Base-by-base conservation (phyloP, 306 rosid genomes). In the Mimosa bimucronata region DNA sequence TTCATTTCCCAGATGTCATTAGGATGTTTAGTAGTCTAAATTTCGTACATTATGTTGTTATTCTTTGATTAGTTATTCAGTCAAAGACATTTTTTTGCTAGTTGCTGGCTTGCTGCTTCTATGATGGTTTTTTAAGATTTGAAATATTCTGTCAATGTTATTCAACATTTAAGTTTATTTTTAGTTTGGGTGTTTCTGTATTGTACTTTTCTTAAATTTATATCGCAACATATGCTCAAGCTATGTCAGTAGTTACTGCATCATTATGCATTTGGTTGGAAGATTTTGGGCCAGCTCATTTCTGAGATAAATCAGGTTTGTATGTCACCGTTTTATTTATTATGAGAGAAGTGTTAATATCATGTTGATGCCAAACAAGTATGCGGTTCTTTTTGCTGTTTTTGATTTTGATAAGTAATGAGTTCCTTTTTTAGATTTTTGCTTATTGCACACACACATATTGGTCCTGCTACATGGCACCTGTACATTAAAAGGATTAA, bases 281-380 rank as follows among this genome's bases (percentile, higher is more conserved):
- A 48, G 87, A 86, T 86, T 68, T 62, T 86, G 83, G 81, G 74
- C 66, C 89, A 83, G 37, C 85, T 86, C 44, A 83, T 86, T 86
- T 86, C 83, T 6, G 89, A 86, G 85, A 83, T 86, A 61, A 86
- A 86, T 83, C 89, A 86, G 89, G 89, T 86, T 72, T 61, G 87
- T 60, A 5, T 69, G n/a, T 78, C 69, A 38, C n/a, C 45, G 67
- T 55, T 61, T 55, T 69, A 74, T 80, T 66, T 50, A 66, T 38
- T 15, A 72, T 37, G 26, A 18, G 26, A 64, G 50, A 68, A 30
- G 26, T 73, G 48, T 55, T 68, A 62, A 77, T 66, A 73, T 77
- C 23, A 66, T 72, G 46, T 41, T 10, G 38, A 42, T 64, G 80
- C 38, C 62, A 66, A 48, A 48, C 45, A 19, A 29, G 30, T 15